Conservation (phyloP, 345 rosid genomes). For the Mallotus nudiflorus region DNA sequence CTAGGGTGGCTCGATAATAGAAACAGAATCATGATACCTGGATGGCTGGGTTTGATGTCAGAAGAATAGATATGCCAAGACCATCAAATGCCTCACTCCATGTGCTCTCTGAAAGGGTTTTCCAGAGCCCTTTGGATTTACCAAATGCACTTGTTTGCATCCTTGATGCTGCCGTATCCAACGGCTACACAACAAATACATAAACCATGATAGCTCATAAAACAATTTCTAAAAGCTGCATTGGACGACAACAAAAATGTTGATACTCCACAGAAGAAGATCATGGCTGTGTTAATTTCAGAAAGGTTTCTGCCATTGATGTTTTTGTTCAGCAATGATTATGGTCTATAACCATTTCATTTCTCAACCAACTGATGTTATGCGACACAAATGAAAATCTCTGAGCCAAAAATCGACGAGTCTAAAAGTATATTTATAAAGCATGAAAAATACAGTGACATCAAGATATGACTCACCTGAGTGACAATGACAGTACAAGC, state of each 20-base stretch:
- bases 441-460: not conserved
- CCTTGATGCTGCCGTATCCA: constrained; percentile 31
- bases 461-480: constrained; percentile 13
- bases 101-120: constrained; percentile 27
- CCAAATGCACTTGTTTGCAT: constrained; percentile 33
- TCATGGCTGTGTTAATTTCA: too few relatives aligned
- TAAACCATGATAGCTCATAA: not conserved
- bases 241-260: not conserved
- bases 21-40: constrained; percentile 22
- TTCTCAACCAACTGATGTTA: not conserved
- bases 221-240: not conserved
- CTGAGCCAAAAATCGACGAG: not conserved
- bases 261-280: not conserved
- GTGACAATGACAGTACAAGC: constrained; percentile 28
- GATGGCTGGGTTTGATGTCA: constrained; percentile 31
- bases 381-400: not conserved
- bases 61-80: constrained; percentile 29
- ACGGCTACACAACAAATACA: constrained; percentile 17
- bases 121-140: constrained; percentile 27
- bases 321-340: not conserved
- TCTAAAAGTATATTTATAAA: not conserved
- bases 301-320: not conserved
- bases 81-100: constrained; percentile 33
- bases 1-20: not conserved
- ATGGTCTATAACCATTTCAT: not conserved